Percentiles rank a stretch among this genome's conserved stretches.
These are phyloP conservation scores for Tirmania nivea DNA, from an alignment of 495 filamentous ascomycete genomes.

Conservation along the genomic window DNA sequence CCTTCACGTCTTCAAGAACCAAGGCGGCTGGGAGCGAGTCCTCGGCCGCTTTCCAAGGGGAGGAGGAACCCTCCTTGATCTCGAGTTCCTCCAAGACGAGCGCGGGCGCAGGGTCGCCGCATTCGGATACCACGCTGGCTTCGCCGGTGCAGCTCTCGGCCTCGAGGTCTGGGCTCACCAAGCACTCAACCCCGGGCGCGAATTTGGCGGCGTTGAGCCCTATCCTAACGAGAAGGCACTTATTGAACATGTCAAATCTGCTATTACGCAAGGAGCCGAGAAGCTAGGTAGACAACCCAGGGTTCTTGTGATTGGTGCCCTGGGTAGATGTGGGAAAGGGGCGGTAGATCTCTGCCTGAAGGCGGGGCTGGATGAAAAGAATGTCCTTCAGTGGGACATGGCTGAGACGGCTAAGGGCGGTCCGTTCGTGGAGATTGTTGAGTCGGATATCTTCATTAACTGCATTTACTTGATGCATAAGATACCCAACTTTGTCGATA, in stretches of 20 bases:
- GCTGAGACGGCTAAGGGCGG: conserved; percentile 67
- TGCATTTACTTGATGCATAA: conserved; percentile 63
- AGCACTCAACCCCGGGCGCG: conserved; percentile 40
- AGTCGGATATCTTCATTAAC: conserved; percentile 67
- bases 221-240: conserved; percentile 60
- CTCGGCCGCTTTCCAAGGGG: conserved; percentile 64
- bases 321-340: conserved; percentile 73
- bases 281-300: conserved; percentile 28
- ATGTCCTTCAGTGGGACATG: conserved; percentile 82
- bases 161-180: conserved; percentile 83
- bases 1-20: conserved; percentile 67
- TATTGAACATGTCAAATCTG: conserved; percentile 48
- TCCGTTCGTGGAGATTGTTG: conserved; percentile 71
- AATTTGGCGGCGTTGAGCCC: conserved; percentile 43
- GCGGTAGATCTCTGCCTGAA: conserved; percentile 59
- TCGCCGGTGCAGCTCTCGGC: conserved; percentile 60
- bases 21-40: conserved; percentile 64
- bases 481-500: conserved; percentile 53
- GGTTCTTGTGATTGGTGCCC: conserved; percentile 40
- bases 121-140: conserved; percentile 61
- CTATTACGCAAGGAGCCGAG: conserved; percentile 31
- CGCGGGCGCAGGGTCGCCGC: conserved; percentile 59
- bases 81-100: conserved; percentile 76
- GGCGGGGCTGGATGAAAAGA: conserved; percentile 49
- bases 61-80: conserved; percentile 62